Evolutionary conservation across 345 rosid genomes (phyloP).

Genomic region (Litchi chinensis): DNA sequence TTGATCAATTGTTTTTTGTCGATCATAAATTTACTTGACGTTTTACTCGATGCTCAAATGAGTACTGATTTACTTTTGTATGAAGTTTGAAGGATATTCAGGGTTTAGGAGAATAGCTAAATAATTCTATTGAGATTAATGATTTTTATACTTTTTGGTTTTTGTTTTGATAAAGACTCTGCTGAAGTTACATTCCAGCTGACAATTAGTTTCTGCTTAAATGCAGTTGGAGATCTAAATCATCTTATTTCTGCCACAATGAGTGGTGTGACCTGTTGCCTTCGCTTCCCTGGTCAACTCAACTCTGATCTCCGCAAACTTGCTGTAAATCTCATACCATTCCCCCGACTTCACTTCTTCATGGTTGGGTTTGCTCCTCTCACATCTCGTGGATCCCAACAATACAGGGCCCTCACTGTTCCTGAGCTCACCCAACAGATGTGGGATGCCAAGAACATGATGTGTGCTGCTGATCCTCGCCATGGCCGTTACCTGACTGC

Average conservation of each 20-base stretch:
- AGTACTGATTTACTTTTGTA: not conserved
- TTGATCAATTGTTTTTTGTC: not conserved
- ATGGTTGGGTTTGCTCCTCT: conserved; percentile 79
- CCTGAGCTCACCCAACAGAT: conserved; percentile 70
- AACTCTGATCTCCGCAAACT: conserved; percentile 78
- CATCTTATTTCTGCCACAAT: conserved; percentile 79
- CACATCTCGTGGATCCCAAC: conserved; percentile 79
- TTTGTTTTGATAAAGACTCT: not conserved
- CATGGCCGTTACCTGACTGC: conserved; percentile 61
- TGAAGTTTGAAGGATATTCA: not conserved
- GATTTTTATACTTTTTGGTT: not conserved
- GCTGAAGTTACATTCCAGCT: not conserved
- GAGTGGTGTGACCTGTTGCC: conserved; percentile 82
- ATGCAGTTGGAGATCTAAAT: conserved; percentile 69
- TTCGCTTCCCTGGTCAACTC: conserved; percentile 76
- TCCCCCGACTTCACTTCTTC: conserved; percentile 78
- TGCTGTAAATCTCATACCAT: conserved; percentile 72
- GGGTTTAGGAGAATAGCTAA: not conserved
- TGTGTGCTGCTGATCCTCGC: conserved; percentile 59
- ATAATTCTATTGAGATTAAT: not conserved
- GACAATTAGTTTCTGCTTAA: not conserved
- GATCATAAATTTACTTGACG: not conserved
- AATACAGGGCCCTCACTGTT: conserved; percentile 69
- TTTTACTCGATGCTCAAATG: not conserved
- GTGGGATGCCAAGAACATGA: conserved; percentile 61